Percentiles rank a stretch among this genome's conserved stretches.
phyloP scores from a whole-genome alignment of 345 rosid genomes.

The Leavenworthia alabamica region DNA sequence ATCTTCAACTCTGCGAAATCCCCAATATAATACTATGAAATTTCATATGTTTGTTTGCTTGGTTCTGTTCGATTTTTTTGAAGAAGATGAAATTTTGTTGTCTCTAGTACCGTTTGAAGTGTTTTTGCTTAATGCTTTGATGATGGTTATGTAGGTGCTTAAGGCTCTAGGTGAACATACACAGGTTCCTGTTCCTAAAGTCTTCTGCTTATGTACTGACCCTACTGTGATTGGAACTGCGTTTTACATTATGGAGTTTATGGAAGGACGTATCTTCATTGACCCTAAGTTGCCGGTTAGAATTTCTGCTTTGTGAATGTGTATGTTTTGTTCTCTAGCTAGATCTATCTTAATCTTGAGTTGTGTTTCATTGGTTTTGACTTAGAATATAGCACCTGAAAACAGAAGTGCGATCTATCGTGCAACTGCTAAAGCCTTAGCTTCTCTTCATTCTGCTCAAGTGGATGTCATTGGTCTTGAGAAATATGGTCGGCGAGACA shows the following conservation, averaged over 20 bases:
- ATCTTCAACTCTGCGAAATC: not conserved
- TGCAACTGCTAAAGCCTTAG: conserved; percentile 69
- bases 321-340: not conserved
- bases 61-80: not conserved
- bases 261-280: conserved; percentile 83
- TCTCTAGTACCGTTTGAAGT: not conserved
- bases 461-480: conserved; percentile 74
- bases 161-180: conserved; percentile 71
- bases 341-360: not conserved
- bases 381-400: conserved; percentile 56
- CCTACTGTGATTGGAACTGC: conserved; percentile 66
- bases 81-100: not conserved
- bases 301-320: not conserved
- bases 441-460: conserved; percentile 70
- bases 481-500: conserved; percentile 62
- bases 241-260: conserved; percentile 92
- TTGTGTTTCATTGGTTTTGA: conserved; percentile 19
- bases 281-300: conserved; percentile 68
- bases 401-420: conserved; percentile 59
- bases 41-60: not conserved
- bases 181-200: conserved; percentile 82
- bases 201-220: conserved; percentile 68
- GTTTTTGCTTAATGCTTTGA: not conserved
- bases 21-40: not conserved
- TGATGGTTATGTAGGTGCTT: conserved; percentile 50